These are phyloP conservation scores for Uronychia setigera DNA, from an alignment of 73 alveolate genomes.

Conservation along the genomic window DNA sequence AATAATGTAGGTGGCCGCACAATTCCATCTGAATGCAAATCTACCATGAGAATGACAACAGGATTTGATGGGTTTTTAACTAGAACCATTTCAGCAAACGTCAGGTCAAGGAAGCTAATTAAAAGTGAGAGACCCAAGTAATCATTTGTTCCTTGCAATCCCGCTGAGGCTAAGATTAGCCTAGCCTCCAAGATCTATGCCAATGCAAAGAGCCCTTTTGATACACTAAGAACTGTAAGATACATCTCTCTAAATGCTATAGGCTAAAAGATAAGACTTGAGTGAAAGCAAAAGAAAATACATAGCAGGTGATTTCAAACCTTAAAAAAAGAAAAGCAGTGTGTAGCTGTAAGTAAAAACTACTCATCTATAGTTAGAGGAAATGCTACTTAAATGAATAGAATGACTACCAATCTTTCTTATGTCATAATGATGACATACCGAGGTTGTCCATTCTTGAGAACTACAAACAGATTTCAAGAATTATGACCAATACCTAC, in stretches of 20 bases:
- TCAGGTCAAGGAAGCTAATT: not conserved
- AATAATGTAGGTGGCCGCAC: no score
- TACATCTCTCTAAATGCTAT: not conserved
- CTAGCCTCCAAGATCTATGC: not conserved
- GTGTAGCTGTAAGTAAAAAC: not conserved
- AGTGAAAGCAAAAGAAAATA: not conserved
- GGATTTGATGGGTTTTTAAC: not conserved
- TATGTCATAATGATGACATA: not conserved
- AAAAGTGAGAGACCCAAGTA: not conserved
- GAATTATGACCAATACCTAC: conserved; percentile 31
- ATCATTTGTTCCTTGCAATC: not conserved
- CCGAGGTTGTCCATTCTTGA: conserved; percentile 39
- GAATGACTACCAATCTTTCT: not conserved
- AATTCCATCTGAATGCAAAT: not conserved
- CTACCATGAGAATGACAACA: not conserved
- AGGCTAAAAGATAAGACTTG: not conserved
- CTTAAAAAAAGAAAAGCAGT: not conserved
- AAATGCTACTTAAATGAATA: not conserved
- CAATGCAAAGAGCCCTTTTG: not conserved
- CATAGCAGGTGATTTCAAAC: not conserved
- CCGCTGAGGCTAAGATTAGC: not conserved
- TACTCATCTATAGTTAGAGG: not conserved
- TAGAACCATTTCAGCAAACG: not conserved
- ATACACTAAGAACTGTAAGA: not conserved
- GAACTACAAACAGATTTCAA: conserved; percentile 31